Evolutionary conservation across 1,139 yeast genomes (phyloP), one percentile per base, ranked within the genome.

Genomic region (Ogataea hybrid): DNA sequence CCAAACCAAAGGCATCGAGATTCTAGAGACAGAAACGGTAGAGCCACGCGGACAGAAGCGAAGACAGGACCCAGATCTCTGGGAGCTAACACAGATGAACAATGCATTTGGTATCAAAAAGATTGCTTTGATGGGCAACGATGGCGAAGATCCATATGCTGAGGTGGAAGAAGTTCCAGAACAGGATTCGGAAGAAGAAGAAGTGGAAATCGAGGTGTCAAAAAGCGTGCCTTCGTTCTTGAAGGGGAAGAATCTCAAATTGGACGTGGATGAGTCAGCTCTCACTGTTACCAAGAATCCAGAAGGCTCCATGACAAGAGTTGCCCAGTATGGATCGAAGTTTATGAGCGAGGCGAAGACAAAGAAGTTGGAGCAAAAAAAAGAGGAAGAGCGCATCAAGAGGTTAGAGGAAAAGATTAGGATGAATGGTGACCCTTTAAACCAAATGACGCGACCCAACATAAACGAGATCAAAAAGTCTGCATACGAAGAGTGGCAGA

Each of bases 61-160:
- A 39, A 61, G 84, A 28, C 82, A 94, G 0, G 84, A 95, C 0
- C 95, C 95, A 1, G 97, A 90, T 60, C 66, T 90, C 44, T 90
- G 96, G 96, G 97, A 90, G 56, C 73, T 87, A 39, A 70, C 86
- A 25, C 97, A 90, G 56, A 44, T 43, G 59, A 63, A 51, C 29
- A 52, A 57, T 18, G 63, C 63, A 1, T 60, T 44, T 46, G 64
- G 64, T 4, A 54, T 53, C 3, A 60, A 60, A 27, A 46, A 49
- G 30, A 39, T 44, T 16, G 39, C 44, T 6, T 25, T 40, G 3
- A n/a, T 58, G 52, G 6, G 61, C 49, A 12, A 41, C 17, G 44
- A 45, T 15, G 54, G 46, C 12, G 84, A 78, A 28, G 81, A 74
- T 37, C 67, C 70, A 6, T 66, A 63, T 46, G 64, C 64, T 1